Evolutionary conservation across 2,329 filamentous ascomycete genomes (phyloP).

Genomic region (Emergomyces orientalis): DNA sequence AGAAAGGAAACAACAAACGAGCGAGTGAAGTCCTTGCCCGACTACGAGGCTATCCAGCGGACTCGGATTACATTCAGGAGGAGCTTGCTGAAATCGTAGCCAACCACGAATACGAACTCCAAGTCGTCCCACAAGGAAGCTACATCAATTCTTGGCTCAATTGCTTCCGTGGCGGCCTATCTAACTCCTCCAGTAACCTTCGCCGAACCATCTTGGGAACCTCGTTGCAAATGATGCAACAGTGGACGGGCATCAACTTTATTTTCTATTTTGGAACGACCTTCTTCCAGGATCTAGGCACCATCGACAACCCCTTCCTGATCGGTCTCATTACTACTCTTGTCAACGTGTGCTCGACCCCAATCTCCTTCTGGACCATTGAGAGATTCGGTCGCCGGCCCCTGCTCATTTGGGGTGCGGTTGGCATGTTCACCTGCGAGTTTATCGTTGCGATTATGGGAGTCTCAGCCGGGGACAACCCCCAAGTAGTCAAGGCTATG

Average conservation of each 20-base stretch:
- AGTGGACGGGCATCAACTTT: constrained; percentile 82
- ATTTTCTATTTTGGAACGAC: constrained; percentile 78
- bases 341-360: constrained; percentile 79
- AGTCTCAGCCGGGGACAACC: constrained; percentile 47
- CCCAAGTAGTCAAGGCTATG: constrained; percentile 48
- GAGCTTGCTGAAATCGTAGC: constrained; percentile 80
- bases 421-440: constrained; percentile 77
- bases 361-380: constrained; percentile 77
- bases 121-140: constrained; percentile 54
- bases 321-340: constrained; percentile 79
- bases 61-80: constrained; percentile 65
- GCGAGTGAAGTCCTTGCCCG: constrained; percentile 55
- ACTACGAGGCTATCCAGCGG: constrained; percentile 63
- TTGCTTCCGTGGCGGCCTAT: constrained; percentile 51
- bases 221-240: constrained; percentile 72
- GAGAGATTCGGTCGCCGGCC: constrained; percentile 72
- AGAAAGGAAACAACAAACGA: constrained; percentile 58
- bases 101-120: constrained; percentile 77
- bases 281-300: constrained; percentile 71
- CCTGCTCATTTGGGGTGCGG: constrained; percentile 67
- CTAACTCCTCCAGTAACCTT: constrained; percentile 46
- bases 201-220: constrained; percentile 63
- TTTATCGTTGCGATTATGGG: constrained; percentile 76
- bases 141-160: constrained; percentile 61
- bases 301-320: constrained; percentile 68